A percentile compares a stretch with the other conserved stretches of the same genome.
Evolutionary conservation across 495 filamentous ascomycete species (phyloP).

Genomic region (Thermothielavioides terrestris): DNA sequence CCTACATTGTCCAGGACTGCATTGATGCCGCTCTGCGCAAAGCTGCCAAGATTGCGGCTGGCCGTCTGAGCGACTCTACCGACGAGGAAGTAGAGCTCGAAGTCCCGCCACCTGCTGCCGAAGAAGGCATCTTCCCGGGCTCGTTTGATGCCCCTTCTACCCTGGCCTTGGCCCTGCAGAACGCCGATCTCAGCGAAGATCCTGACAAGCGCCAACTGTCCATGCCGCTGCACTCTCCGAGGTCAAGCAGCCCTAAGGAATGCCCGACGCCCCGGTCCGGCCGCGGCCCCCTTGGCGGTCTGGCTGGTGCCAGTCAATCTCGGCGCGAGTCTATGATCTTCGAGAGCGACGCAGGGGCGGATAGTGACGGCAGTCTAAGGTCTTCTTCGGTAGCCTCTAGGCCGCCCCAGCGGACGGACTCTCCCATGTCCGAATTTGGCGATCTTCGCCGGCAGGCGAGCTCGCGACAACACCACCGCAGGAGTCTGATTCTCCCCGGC

Average conservation of each 20-base stretch:
- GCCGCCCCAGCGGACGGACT: slow-evolving; percentile 63
- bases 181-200: slow-evolving; percentile 33
- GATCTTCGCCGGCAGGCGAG: slow-evolving; percentile 61
- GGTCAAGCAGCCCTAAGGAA: slow-evolving; percentile 86
- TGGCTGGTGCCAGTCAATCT: slow-evolving; percentile 53
- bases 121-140: slow-evolving; percentile 42
- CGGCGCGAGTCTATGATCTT: slow-evolving; percentile 64
- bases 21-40: slow-evolving; percentile 87
- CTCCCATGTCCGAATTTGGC: slow-evolving; percentile 75
- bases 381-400: slow-evolving; percentile 71
- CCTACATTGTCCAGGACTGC: slow-evolving; percentile 84
- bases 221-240: slow-evolving; percentile 46
- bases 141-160: slow-evolving; percentile 52
- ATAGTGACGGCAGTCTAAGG: slow-evolving; percentile 78
- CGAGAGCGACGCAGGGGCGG: slow-evolving; percentile 61
- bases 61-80: slow-evolving; percentile 72
- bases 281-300: slow-evolving; percentile 50
- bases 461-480: slow-evolving; percentile 68
- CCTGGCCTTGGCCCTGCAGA: slow-evolving; percentile 48
- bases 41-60: slow-evolving; percentile 77
- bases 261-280: slow-evolving; percentile 86
- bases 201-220: slow-evolving; percentile 32
- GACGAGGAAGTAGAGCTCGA: slow-evolving; percentile 36
- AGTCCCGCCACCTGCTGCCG: slow-evolving; percentile 23
- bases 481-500: slow-evolving; percentile 70